phyloP scores from a whole-genome alignment of 768 basidiomycete genomes.

The Cystobasidium tubakii region DNA sequence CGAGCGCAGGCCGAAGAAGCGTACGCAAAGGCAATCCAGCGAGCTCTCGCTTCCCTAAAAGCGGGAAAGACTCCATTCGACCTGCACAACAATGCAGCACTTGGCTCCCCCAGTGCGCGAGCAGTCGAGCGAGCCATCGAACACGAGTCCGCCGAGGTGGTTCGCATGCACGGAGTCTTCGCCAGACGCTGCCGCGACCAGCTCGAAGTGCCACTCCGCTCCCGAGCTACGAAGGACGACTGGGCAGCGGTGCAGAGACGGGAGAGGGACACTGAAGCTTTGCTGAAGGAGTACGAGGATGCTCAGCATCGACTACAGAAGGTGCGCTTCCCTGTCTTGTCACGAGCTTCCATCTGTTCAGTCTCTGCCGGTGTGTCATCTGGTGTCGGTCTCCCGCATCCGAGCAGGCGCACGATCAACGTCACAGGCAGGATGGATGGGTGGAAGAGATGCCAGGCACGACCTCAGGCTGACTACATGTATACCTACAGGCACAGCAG shows the following conservation, averaged over 20 bases:
- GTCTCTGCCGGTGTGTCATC: not conserved
- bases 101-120: conserved; percentile 9
- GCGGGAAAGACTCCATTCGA: conserved; percentile 16
- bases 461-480: not conserved
- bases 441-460: not conserved
- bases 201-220: conserved; percentile 36
- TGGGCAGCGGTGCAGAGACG: conserved; percentile 35
- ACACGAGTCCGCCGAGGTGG: conserved; percentile 34
- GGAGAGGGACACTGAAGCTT: conserved; percentile 15
- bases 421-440: not conserved
- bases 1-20: conserved; percentile 46
- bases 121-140: conserved; percentile 23
- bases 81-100: conserved; percentile 13
- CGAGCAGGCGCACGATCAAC: conserved; percentile 5
- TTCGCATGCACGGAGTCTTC: conserved; percentile 36
- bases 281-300: conserved; percentile 38
- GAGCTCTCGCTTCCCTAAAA: conserved; percentile 31
- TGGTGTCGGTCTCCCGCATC: not conserved
- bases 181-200: conserved; percentile 21
- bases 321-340: conserved; percentile 20
- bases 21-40: conserved; percentile 37
- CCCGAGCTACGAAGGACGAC: conserved; percentile 20
- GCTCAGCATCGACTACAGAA: conserved; percentile 38
- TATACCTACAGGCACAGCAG: conserved; percentile 32
- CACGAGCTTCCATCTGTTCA: not conserved